Evolutionary conservation across 2,329 filamentous ascomycete species (phyloP).

Genomic region (Aspergillus ochraceoroseus): DNA sequence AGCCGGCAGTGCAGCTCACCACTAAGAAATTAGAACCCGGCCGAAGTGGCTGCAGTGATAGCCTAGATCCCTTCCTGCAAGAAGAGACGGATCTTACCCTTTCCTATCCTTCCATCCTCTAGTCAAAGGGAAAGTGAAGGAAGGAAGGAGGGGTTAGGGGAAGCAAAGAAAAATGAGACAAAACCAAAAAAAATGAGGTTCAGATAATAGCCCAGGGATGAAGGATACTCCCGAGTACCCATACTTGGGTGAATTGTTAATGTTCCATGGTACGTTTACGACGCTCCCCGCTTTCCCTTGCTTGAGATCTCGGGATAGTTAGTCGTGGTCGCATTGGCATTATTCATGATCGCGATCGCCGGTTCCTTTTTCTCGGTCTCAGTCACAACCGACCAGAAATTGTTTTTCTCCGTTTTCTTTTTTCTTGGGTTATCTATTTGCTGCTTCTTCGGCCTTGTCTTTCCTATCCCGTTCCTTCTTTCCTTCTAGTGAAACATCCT

Average conservation of each 20-base stretch:
- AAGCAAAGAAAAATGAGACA: too few relatives aligned
- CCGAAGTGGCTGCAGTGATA: slow-evolving; percentile 16
- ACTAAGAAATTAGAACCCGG: slow-evolving; percentile 9
- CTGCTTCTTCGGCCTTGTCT: neutral
- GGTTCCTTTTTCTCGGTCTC: slow-evolving; percentile 1
- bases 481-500: neutral
- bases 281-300: slow-evolving; percentile 25
- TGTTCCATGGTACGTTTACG: slow-evolving; percentile 22
- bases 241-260: slow-evolving; percentile 20
- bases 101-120: slow-evolving; percentile 4
- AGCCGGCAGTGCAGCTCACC: slow-evolving; percentile 17
- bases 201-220: too few relatives aligned
- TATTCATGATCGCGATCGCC: slow-evolving; percentile 12
- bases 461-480: neutral
- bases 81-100: slow-evolving; percentile 10
- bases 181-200: slow-evolving; percentile 2
- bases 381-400: too few relatives aligned
- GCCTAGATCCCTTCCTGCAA: slow-evolving; percentile 21
- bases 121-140: too few relatives aligned
- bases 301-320: slow-evolving; percentile 28
- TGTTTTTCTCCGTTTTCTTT: too few relatives aligned
- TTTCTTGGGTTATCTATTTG: too few relatives aligned
- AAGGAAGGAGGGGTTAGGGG: too few relatives aligned
- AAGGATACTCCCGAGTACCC: too few relatives aligned
- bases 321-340: slow-evolving; percentile 21